Conservation (phyloP, 345 rosid species). For the Camelina hispida region DNA sequence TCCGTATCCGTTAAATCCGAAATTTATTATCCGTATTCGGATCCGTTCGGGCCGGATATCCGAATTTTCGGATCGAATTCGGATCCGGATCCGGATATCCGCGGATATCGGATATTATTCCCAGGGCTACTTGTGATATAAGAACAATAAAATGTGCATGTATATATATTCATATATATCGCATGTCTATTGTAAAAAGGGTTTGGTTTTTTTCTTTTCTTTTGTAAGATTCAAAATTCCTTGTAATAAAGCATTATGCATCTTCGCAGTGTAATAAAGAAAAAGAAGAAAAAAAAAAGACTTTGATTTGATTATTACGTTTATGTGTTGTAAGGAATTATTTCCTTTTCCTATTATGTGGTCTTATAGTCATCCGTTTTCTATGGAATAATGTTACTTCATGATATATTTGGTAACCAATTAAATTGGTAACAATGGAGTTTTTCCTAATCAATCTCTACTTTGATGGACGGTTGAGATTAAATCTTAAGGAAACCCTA, state of each 20-base stretch:
- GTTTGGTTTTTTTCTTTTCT: constrained; percentile 28
- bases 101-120: too few relatives aligned
- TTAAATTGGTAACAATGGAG: neutral
- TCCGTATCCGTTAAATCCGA: too few relatives aligned
- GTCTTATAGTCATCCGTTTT: too few relatives aligned
- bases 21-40: too few relatives aligned
- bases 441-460: neutral
- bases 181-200: constrained; percentile 37
- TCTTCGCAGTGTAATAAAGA: constrained; percentile 17
- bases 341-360: neutral
- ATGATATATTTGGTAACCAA: neutral
- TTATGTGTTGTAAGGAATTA: too few relatives aligned
- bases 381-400: neutral
- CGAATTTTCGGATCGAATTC: too few relatives aligned
- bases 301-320: constrained; percentile 8
- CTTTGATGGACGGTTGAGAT: neutral
- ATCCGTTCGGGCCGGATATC: too few relatives aligned
- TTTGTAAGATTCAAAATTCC: constrained; percentile 37
- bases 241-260: constrained; percentile 38
- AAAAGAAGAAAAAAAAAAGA: neutral
- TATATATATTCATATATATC: constrained; percentile 37
- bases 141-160: constrained; percentile 40
- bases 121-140: neutral
- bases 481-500: neutral
- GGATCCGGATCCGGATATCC: too few relatives aligned